phyloP scores from a whole-genome alignment of 306 rosid species.

The Betula pendula region DNA sequence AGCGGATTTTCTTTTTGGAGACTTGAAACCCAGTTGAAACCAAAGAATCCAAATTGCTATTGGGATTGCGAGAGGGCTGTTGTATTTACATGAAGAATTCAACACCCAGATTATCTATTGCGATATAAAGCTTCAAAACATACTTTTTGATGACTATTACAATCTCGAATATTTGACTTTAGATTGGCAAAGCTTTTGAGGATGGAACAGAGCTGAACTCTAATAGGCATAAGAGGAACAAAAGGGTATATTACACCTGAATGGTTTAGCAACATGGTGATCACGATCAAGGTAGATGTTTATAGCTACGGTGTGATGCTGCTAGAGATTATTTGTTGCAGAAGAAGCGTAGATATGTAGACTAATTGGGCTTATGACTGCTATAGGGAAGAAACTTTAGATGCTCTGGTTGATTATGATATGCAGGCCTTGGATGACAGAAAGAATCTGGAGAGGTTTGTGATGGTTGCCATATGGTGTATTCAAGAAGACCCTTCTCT shows the following conservation, averaged over 20 bases:
- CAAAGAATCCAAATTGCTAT: constrained; percentile 26
- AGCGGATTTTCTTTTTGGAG: constrained; percentile 33
- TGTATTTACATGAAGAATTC: background rate
- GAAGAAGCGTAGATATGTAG: constrained; percentile 9
- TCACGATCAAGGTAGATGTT: constrained; percentile 38
- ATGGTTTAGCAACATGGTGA: background rate
- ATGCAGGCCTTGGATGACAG: constrained; percentile 18
- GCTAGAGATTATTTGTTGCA: background rate
- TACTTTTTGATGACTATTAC: constrained; percentile 34
- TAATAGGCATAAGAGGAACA: background rate
- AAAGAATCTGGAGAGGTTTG: constrained; percentile 24
- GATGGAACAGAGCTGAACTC: constrained; percentile 4
- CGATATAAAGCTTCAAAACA: constrained; percentile 53
- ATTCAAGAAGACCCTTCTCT: too few species aligned
- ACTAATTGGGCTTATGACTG: constrained; percentile 33
- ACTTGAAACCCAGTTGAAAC: constrained; percentile 5
- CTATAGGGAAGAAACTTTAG: background rate
- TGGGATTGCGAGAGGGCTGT: constrained; percentile 9
- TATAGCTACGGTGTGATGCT: constrained; percentile 17
- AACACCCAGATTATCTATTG: constrained; percentile 10
- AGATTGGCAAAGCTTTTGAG: background rate
- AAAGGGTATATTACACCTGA: background rate
- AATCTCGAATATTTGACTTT: constrained; percentile 30
- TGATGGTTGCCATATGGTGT: background rate
- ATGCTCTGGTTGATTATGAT: constrained; percentile 19